A percentile compares a stretch with the other conserved stretches of the same genome.
Conservation (phyloP, 1,139 yeast species). For the Kodamaea sp. region DNA sequence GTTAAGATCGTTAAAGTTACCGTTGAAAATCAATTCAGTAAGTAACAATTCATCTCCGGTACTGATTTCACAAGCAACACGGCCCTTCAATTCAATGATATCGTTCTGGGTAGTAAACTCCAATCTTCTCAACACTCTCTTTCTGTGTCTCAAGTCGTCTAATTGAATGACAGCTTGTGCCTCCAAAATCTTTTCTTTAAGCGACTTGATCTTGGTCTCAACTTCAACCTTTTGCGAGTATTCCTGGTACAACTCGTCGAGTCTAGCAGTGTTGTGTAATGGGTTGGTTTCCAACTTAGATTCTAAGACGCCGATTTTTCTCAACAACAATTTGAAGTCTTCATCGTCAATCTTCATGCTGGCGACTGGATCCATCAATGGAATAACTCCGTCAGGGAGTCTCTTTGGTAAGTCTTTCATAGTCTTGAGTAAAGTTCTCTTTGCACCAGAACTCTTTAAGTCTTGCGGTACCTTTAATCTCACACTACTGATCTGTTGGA, state of each 20-base stretch:
- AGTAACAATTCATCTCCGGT: slow-evolving; percentile 89
- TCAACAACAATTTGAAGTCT: slow-evolving; percentile 67
- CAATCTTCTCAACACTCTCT: slow-evolving; percentile 77
- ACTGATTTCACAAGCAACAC: slow-evolving; percentile 93
- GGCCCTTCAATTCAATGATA: slow-evolving; percentile 91
- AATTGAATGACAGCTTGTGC: slow-evolving; percentile 91
- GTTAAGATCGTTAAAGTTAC: slow-evolving; percentile 83
- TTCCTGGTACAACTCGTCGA: slow-evolving; percentile 60
- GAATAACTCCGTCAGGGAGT: slow-evolving; percentile 88
- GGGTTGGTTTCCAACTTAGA: slow-evolving; percentile 71
- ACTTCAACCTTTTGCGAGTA: slow-evolving; percentile 67
- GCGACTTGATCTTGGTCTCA: slow-evolving; percentile 57
- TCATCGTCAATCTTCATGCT: slow-evolving; percentile 89
- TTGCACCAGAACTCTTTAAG: slow-evolving; percentile 66
- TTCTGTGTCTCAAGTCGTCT: slow-evolving; percentile 90
- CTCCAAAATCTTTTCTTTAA: slow-evolving; percentile 68
- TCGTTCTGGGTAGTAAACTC: slow-evolving; percentile 85
- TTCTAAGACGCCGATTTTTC: slow-evolving; percentile 81
- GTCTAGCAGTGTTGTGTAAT: slow-evolving; percentile 62
- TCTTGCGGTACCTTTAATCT: slow-evolving; percentile 84
- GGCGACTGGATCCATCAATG: slow-evolving; percentile 83
- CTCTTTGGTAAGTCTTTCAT: slow-evolving; percentile 77
- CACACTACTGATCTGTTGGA: slow-evolving; percentile 73
- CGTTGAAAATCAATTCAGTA: slow-evolving; percentile 91
- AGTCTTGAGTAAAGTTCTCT: slow-evolving; percentile 73